phyloP scores from a whole-genome alignment of 352 stramenopile genomes.

The Globisporangium solare region DNA sequence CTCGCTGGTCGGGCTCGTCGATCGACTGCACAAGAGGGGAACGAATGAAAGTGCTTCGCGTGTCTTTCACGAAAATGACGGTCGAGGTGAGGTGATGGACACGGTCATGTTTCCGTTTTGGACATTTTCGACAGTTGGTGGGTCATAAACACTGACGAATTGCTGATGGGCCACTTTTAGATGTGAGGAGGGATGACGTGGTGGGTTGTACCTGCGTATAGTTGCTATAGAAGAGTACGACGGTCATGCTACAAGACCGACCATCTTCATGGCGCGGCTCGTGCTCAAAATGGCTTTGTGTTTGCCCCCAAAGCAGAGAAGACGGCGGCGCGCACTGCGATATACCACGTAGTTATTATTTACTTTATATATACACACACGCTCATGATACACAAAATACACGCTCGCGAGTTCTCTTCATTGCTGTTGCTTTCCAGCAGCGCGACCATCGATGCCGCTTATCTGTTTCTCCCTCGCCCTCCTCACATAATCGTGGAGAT shows the following conservation, averaged over 20 bases:
- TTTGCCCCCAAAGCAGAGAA: no score
- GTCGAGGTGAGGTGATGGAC: background rate
- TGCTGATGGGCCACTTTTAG: background rate
- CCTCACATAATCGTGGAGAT: constrained; percentile 3
- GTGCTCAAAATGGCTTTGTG: no score
- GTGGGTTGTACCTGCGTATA: background rate
- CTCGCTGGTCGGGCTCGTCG: no score
- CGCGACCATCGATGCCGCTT: background rate
- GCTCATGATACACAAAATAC: no score
- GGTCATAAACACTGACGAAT: background rate
- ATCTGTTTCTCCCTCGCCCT: background rate
- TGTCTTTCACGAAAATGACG: background rate
- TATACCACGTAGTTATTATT: no score
- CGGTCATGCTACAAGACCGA: no score
- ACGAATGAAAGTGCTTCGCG: background rate
- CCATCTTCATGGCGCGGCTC: no score
- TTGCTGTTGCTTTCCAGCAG: background rate
- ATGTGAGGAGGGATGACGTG: background rate
- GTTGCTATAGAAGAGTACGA: background rate
- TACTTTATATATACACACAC: no score
- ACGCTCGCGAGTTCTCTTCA: no score
- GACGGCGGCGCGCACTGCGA: no score
- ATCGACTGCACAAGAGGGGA: constrained; percentile 1
- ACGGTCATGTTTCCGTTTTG: background rate
- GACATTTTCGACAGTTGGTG: constrained; percentile 1